Evolutionary conservation across 1,284 basidiomycete genomes (phyloP).

Genomic region (Melampsora americana): DNA sequence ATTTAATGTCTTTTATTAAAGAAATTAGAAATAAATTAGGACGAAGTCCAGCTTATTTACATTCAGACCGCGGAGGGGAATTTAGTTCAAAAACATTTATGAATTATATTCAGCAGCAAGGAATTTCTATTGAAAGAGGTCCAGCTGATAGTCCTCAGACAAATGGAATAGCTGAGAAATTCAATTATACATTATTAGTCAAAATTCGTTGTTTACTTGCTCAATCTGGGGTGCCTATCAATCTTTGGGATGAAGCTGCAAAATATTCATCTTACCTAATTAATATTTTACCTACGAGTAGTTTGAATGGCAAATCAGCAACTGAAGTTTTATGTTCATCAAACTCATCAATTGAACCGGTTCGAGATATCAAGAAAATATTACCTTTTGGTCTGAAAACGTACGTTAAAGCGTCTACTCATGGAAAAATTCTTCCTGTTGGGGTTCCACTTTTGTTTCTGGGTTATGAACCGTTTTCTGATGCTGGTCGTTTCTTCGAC

Average conservation of each 20-base stretch:
- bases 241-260: too few species aligned
- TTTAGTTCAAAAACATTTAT: too few species aligned
- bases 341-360: slow-evolving; percentile 12
- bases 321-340: background rate
- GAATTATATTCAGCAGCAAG: background rate
- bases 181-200: too few species aligned
- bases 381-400: slow-evolving; percentile 34
- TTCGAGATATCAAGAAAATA: background rate
- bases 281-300: too few species aligned
- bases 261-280: too few species aligned
- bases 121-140: slow-evolving; percentile 4
- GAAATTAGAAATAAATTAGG: too few species aligned
- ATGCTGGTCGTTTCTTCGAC: slow-evolving; percentile 23
- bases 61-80: too few species aligned
- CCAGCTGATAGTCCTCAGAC: slow-evolving; percentile 16
- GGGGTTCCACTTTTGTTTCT: background rate
- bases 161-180: slow-evolving; percentile 16
- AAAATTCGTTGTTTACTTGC: too few species aligned
- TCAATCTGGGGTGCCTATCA: too few species aligned
- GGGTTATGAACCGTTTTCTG: slow-evolving; percentile 8
- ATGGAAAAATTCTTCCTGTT: slow-evolving; percentile 10
- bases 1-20: too few species aligned
- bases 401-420: too few species aligned
- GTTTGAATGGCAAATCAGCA: slow-evolving; percentile 9
- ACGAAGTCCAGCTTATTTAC: too few species aligned